Base-by-base conservation (phyloP, 2,329 filamentous ascomycete genomes). In the Pezicula radicicola region DNA sequence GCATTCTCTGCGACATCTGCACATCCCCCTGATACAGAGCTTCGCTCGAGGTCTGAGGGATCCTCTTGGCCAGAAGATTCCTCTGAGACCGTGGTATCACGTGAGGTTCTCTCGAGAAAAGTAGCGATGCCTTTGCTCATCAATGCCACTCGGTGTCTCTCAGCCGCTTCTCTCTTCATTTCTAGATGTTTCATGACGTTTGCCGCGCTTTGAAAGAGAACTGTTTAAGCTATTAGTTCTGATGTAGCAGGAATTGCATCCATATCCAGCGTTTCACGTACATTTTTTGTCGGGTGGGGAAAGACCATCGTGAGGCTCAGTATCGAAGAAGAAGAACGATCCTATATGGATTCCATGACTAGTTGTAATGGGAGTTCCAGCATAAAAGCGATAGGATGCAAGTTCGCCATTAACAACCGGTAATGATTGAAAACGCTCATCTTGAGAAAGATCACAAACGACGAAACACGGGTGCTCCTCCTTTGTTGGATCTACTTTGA, bases 231-330 rank as follows among this genome's bases (percentile, higher is more conserved):
- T 19, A 35, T 41, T 25, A 21, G 15, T 37, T 25, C 35, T 16
- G 5, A 3, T 42, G 25, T 4, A 28, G 15, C 27, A 27, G 15
- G 4, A 6, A 30, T 10, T 10, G 28, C 5, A n/a, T 10, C 12
- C 9, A 25, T 10, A 16, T 45, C 33, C n/a, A 28, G 21, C 13
- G 16, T 18, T 33, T 13, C 19, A 54, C 58, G n/a, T 28, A 60
- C 59, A 60, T 50, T 56, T 60, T 35, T 49, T 58, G 45, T 82
- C 75, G 9, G 72, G 70, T 0, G 67, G 55, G 6, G 71, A 68
- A 13, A 88, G 62, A 0, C 78, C 80, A 45, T 75, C 58, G 21
- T 80, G 76, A 0, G 79, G 75, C n/a, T 71, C 71, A 33, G 61
- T 50, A 51, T 61, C 59, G 45, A 64, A 61, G 16, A 64, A 16